Percentiles rank a stretch among this genome's conserved stretches.
phyloP scores from a whole-genome alignment of 2,329 filamentous ascomycete species.

The Xylariaceae sp. region DNA sequence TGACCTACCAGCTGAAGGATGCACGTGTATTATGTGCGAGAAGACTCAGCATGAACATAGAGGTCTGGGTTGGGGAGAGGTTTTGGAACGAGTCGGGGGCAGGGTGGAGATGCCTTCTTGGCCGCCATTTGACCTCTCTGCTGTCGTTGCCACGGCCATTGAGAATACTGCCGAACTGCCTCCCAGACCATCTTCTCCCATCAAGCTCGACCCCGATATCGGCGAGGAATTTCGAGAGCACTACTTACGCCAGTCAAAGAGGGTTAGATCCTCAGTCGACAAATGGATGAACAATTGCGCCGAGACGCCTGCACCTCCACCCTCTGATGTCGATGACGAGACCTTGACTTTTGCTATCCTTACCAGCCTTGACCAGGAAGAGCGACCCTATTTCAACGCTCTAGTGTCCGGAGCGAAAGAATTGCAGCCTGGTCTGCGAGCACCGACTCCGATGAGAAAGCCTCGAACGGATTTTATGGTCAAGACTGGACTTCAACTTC shows the following conservation, averaged over 20 bases:
- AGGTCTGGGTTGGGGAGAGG: conserved; percentile 91
- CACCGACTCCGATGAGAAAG: conserved; percentile 65
- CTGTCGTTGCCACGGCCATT: conserved; percentile 57
- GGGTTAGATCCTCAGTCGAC: conserved; percentile 87
- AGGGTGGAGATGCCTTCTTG: conserved; percentile 79
- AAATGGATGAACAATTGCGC: conserved; percentile 82
- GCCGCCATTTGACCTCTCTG: conserved; percentile 78
- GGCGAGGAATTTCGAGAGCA: conserved; percentile 91
- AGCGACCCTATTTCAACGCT: conserved; percentile 78
- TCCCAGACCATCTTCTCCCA: conserved; percentile 54
- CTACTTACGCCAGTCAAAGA: conserved; percentile 86
- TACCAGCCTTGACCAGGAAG: conserved; percentile 73
- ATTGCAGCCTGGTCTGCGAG: conserved; percentile 53
- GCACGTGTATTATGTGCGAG: conserved; percentile 79
- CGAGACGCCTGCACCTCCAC: conserved; percentile 68
- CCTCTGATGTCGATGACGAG: conserved; percentile 89
- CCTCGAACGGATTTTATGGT: conserved; percentile 69
- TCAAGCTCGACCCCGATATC: conserved; percentile 86
- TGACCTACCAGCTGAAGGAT: conserved; percentile 84
- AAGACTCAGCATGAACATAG: conserved; percentile 56
- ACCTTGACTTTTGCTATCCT: conserved; percentile 91
- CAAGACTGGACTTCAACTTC: conserved; percentile 72
- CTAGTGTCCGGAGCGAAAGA: conserved; percentile 62
- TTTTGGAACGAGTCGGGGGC: conserved; percentile 87
- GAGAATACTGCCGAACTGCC: conserved; percentile 60